Base-by-base conservation (phyloP, 352 stramenopile genomes). In the Vaucheria bursata region DNA sequence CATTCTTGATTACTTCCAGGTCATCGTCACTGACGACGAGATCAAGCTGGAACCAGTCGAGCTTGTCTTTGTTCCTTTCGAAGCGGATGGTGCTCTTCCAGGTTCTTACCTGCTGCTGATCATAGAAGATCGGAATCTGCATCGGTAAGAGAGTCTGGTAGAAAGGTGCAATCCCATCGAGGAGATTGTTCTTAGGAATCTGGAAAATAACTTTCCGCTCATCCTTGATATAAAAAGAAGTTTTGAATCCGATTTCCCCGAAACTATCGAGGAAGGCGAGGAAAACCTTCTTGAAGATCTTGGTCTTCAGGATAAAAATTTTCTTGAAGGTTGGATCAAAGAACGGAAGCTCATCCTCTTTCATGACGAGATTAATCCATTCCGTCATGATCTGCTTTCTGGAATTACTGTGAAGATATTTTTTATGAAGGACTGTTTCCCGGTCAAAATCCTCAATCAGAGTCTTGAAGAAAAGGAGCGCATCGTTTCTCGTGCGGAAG, bases 71-170 rank as follows among this genome's bases (percentile, higher is more conserved):
- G 25, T 59, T 59, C 25, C 45, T 59, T 59, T 59, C 45, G 25
- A 59, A 59, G 45, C 45, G 45, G 45, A 59, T 59, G 45, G 45
- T 25, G 45, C 45, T 59, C 45, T 59, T 59, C 45, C 45, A 59
- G 12, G 45, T 59, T 25, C 45, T 18, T 59, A 59, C 45, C 12
- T 18, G 12, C 45, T 18, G 12, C 18, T 59, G 12, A 25, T 59
- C 25, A 59, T 59, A 59, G 12, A 59, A 25, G 25, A 59, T 18
- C 18, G 45, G 45, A 59, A 59, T 59, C 18, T 25, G 18, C 45
- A 59, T 59, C 12, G 45, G 12, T 18, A 25, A 18, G 45, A 59
- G 45, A 59, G 12, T 18, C 12, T 25, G 12, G 25, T 59, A 25
- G 12, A 59, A 59, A 25, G 18, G 18, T 25, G 45, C 45, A 18